Percentiles rank a stretch among this genome's conserved stretches.
These are phyloP conservation scores for Colletotrichum melonis DNA, from an alignment of 2,329 filamentous ascomycete genomes.

Conservation along the genomic window DNA sequence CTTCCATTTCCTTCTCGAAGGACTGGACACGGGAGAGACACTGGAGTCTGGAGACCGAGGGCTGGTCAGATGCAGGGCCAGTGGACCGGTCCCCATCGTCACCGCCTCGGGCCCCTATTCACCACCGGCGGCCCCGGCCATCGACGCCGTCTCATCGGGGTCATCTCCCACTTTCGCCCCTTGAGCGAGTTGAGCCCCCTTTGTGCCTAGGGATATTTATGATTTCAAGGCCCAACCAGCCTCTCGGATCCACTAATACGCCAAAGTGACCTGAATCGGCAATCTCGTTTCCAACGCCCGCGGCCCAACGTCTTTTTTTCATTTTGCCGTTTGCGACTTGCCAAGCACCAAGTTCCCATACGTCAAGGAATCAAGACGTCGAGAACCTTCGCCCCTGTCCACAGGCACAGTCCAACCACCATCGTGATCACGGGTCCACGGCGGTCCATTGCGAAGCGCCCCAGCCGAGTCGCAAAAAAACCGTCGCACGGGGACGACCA, in stretches of 20 bases:
- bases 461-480: conserved; percentile 5
- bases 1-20: conserved; percentile 33
- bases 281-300: conserved; percentile 27
- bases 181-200: conserved; percentile 11
- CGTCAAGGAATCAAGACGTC: not conserved
- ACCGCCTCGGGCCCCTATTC: conserved; percentile 29
- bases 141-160: conserved; percentile 17
- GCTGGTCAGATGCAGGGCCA: not conserved
- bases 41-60: not conserved
- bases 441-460: conserved; percentile 16
- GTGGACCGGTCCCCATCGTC: conserved; percentile 19
- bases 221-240: conserved; percentile 27
- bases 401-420: not conserved
- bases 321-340: not conserved
- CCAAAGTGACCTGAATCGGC: conserved; percentile 30
- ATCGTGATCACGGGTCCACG: not conserved
- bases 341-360: not conserved
- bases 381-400: conserved; percentile 4
- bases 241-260: conserved; percentile 18
- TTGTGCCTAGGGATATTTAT: conserved; percentile 8
- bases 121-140: conserved; percentile 28
- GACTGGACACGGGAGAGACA: conserved; percentile 1
- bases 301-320: not conserved
- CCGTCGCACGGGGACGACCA: not conserved
- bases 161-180: conserved; percentile 31